Base-by-base conservation (phyloP, 176 grass and related monocot genomes). In the Urochloa ruziziensis region DNA sequence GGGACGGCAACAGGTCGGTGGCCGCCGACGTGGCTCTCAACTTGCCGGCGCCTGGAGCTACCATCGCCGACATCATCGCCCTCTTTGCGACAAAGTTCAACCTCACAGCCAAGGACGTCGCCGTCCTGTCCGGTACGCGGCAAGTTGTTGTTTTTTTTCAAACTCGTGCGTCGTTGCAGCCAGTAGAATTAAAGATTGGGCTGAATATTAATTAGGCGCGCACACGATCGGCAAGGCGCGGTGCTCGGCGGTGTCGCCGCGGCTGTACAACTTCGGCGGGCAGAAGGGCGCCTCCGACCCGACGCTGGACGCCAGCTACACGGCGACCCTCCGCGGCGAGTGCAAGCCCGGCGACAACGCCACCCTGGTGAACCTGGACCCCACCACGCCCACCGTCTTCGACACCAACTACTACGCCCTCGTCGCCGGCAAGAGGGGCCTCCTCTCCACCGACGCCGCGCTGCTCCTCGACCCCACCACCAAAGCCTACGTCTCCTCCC, bases 41-140 rank as follows among this genome's bases (percentile, higher is more conserved):
- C 59, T 28, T 86, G 6, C 93, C 90, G 68, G 1, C 82, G 2
- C 87, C 85, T 6, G 86, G 29, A 12, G 76, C 93, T n/a, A 92
- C 16, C 68, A 67, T 95, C 63, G 42, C 18, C 29, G 64, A 74
- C 32, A 85, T 95, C 57, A 34, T 87, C 83, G 35, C 84, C 15
- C 54, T 73, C 43, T 93, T 93, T 32, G 54, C 70, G 23, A 85
- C 46, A 23, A 93, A 74, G 28, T 73, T 84, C 40, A 93, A 93
- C 86, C 84, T 93, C 62, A 93, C 91, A 4, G 87, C 65, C 56
- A 90, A 93, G 84, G 87, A 93, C 57, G 76, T 93, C 42, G 91
- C 70, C 32, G 84, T 93, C 88, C 84, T 90, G 66, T 93, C 91
- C 44, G 91, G 48, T 44, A 44, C 37, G 37, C 37, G 5, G 8